phyloP scores from a whole-genome alignment of 305 asterid genomes.

The Striga hermonthica region DNA sequence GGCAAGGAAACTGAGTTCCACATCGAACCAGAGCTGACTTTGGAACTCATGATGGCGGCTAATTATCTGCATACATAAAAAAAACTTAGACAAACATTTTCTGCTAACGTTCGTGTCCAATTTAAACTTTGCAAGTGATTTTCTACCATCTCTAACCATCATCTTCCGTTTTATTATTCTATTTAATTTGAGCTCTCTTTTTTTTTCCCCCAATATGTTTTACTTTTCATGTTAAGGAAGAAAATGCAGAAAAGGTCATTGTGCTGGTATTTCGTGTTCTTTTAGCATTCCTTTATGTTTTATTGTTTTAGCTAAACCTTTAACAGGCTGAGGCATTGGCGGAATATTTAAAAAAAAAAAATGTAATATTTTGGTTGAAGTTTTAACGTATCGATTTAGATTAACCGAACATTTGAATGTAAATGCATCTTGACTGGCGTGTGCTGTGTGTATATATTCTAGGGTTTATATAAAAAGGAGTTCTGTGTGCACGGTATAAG shows the following conservation, averaged over 20 bases:
- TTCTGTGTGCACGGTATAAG: too few relatives aligned
- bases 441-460: too few relatives aligned
- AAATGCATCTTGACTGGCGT: too few relatives aligned
- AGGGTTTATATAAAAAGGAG: too few relatives aligned
- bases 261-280: slow-evolving; percentile 31
- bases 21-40: slow-evolving; percentile 94
- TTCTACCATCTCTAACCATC: not conserved
- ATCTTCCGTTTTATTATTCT: not conserved
- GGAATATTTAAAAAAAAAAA: not conserved
- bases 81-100: slow-evolving; percentile 29
- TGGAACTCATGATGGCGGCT: slow-evolving; percentile 98
- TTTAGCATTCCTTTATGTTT: slow-evolving; percentile 10
- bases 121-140: slow-evolving; percentile 36
- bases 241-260: slow-evolving; percentile 21
- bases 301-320: slow-evolving; percentile 17
- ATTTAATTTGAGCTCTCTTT: not conserved
- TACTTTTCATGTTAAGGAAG: slow-evolving; percentile 26
- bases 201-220: not conserved
- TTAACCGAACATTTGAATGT: too few relatives aligned
- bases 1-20: slow-evolving; percentile 94
- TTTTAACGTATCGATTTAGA: not conserved
- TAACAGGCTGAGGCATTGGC: too few relatives aligned
- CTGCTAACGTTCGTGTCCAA: slow-evolving; percentile 25
- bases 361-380: not conserved
- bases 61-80: slow-evolving; percentile 83